These are phyloP conservation scores for Backusella morwellensis DNA, from an alignment of 192 early-diverging fungal genomes.

Conservation along the genomic window DNA sequence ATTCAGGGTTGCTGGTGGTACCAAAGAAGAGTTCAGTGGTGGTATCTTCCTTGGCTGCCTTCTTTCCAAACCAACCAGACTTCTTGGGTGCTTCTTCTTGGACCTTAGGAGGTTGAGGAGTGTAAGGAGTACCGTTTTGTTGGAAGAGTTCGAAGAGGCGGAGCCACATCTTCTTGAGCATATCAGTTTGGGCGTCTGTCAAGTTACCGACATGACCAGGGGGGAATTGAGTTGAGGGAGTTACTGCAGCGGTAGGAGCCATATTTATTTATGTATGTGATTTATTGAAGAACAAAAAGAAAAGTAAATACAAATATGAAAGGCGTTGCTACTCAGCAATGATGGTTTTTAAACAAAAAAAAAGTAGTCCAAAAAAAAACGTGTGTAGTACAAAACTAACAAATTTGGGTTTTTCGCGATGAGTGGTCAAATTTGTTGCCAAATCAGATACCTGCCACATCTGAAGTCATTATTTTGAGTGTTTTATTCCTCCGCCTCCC, in stretches of 20 bases:
- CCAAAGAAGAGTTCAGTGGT: constrained; percentile 4
- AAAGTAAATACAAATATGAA: constrained; percentile 4
- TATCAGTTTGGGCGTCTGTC: constrained; percentile 42
- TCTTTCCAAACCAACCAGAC: constrained; percentile 14
- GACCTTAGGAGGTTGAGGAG: not conserved
- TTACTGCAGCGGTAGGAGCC: not conserved
- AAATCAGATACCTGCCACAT: not conserved
- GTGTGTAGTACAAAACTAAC: constrained; percentile 10
- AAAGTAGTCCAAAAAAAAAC: constrained; percentile 15
- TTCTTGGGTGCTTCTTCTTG: constrained; percentile 1
- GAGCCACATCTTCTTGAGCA: constrained; percentile 46
- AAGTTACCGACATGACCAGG: constrained; percentile 33
- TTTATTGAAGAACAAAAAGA: not conserved
- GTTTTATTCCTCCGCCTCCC: not conserved
- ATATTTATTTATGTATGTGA: not conserved
- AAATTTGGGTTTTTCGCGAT: constrained; percentile 13
- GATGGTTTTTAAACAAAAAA: constrained; percentile 5
- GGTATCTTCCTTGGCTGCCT: not conserved
- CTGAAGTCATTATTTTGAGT: constrained; percentile 1
- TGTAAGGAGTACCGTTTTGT: not conserved
- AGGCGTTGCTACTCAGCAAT: not conserved
- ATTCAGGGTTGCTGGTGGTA: not conserved
- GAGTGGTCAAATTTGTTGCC: constrained; percentile 10
- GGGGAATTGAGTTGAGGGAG: not conserved
- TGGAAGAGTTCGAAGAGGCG: constrained; percentile 45